Conservation (phyloP, 306 rosid species). For the Cucurbita moschata region DNA sequence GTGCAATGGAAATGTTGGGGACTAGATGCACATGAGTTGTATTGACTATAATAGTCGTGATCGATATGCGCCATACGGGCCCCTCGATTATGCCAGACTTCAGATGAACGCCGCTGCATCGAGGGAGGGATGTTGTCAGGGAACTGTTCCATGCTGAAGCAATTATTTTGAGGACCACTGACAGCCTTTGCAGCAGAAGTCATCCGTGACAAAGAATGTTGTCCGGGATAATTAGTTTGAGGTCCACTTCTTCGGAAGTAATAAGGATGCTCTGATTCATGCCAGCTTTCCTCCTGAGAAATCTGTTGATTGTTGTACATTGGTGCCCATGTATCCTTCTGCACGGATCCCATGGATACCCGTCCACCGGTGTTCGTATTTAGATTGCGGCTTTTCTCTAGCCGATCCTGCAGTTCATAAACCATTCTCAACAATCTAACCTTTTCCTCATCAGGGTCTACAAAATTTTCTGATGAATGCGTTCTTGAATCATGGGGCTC, state of each 20-base stretch:
- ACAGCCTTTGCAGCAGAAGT: constrained; percentile 63
- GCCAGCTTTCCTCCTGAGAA: constrained; percentile 10
- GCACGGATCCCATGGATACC: constrained; percentile 14
- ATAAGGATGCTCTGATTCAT: constrained; percentile 22
- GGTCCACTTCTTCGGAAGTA: constrained; percentile 23
- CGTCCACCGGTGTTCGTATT: constrained; percentile 26
- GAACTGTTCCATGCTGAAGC: constrained; percentile 22
- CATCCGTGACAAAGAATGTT: constrained; percentile 23
- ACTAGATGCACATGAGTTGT: constrained; percentile 29
- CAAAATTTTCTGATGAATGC: constrained; percentile 20
- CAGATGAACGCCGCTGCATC: constrained; percentile 30
- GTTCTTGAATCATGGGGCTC: constrained; percentile 32
- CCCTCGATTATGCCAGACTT: constrained; percentile 14
- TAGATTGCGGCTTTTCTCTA: constrained; percentile 22
- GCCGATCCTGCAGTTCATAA: constrained; percentile 45
- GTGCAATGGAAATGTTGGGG: constrained; percentile 26
- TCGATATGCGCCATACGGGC: constrained; percentile 22
- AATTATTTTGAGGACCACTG: constrained; percentile 34
- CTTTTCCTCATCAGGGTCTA: constrained; percentile 42
- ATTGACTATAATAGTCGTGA: constrained; percentile 22
- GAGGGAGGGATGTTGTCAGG: constrained; percentile 37
- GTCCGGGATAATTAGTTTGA: constrained; percentile 24
- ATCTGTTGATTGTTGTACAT: not conserved
- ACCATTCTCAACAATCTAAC: constrained; percentile 43
- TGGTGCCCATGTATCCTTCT: constrained; percentile 15